These are phyloP conservation scores for Dorcoceras hygrometricum DNA, from an alignment of 257 asterid species.

Conservation along the genomic window DNA sequence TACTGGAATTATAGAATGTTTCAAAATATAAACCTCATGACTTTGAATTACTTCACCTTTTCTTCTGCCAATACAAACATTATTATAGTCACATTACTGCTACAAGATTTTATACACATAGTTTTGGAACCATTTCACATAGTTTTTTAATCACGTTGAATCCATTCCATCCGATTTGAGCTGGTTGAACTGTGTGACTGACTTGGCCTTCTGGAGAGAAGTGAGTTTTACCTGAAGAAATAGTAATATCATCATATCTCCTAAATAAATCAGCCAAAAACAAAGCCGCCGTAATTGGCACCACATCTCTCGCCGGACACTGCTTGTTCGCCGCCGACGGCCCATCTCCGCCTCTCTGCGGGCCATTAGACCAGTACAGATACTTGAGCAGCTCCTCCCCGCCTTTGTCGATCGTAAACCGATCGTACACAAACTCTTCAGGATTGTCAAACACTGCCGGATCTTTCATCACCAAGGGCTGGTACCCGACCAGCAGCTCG, in stretches of 20 bases:
- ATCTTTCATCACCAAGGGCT: slow-evolving; percentile 73
- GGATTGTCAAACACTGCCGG: slow-evolving; percentile 66
- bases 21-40: no score
- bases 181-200: no score
- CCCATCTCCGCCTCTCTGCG: slow-evolving; percentile 53
- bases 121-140: no score
- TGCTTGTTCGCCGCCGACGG: slow-evolving; percentile 73
- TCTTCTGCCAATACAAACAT: no score
- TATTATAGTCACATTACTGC: no score
- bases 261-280: slow-evolving; percentile 68
- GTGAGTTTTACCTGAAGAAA: slow-evolving; percentile 49
- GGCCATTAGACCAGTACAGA: slow-evolving; percentile 91
- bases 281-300: slow-evolving; percentile 64
- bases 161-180: not conserved
- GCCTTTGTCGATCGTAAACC: slow-evolving; percentile 59
- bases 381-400: slow-evolving; percentile 49
- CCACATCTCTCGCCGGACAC: slow-evolving; percentile 60
- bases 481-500: slow-evolving; percentile 75
- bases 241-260: slow-evolving; percentile 66
- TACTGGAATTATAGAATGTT: no score
- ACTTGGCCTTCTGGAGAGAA: slow-evolving; percentile 48
- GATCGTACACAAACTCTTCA: slow-evolving; percentile 50
- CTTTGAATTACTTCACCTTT: no score
- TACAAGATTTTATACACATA: no score
- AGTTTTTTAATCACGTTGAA: no score